Conservation (phyloP, 495 filamentous ascomycete species). For the Xylona heveae region DNA sequence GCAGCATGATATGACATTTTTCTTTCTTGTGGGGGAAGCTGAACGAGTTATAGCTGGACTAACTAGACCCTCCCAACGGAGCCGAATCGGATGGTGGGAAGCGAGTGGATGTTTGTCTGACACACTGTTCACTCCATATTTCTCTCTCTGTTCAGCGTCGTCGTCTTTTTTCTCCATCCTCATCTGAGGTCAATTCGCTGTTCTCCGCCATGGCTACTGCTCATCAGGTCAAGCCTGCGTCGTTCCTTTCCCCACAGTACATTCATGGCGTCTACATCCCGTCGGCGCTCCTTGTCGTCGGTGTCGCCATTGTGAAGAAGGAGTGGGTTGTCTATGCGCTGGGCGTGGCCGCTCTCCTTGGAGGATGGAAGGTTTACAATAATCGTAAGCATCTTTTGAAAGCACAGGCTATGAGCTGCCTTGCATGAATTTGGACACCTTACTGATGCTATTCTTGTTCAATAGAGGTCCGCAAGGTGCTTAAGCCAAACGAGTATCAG, state of each 20-base stretch:
- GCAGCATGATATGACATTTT: too few relatives aligned
- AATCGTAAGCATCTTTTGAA: slow-evolving; percentile 32
- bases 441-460: not conserved
- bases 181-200: not conserved
- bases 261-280: slow-evolving; percentile 70
- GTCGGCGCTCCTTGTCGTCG: slow-evolving; percentile 56
- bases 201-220: slow-evolving; percentile 12
- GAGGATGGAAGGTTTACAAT: slow-evolving; percentile 38
- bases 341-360: slow-evolving; percentile 33
- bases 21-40: too few relatives aligned
- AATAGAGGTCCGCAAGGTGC: slow-evolving; percentile 50
- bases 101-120: too few relatives aligned
- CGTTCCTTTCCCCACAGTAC: slow-evolving; percentile 26
- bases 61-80: too few relatives aligned
- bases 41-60: too few relatives aligned
- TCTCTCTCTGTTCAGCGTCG: too few relatives aligned
- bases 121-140: too few relatives aligned
- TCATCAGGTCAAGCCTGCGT: slow-evolving; percentile 11
- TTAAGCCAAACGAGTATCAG: slow-evolving; percentile 76
- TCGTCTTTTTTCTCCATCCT: slow-evolving; percentile 5
- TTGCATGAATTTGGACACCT: not conserved
- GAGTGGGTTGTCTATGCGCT: slow-evolving; percentile 61
- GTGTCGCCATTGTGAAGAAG: slow-evolving; percentile 50
- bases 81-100: too few relatives aligned
- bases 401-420: too few relatives aligned